Evolutionary conservation across 2,329 filamentous ascomycete genomes (phyloP), one percentile per base, ranked within the genome.

Genomic region (Neurospora sp.): DNA sequence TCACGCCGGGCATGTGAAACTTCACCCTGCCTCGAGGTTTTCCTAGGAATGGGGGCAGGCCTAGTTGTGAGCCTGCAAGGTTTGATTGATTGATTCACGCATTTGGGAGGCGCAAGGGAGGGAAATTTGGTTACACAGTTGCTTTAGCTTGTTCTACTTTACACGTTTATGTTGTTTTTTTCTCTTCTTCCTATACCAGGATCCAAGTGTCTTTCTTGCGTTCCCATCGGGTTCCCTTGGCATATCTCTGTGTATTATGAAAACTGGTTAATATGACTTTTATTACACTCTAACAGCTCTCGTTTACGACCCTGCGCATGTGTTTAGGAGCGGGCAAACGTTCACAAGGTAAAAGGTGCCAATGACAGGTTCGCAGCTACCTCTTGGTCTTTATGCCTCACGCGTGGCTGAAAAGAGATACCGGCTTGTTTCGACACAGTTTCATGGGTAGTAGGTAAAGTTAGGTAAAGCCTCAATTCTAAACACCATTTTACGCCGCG

Each of bases 21-120:
- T 46, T 66, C 39, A 19, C 33, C 38, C 19, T 38, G 17, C 6
- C 23, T 69, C 70, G 67, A 70, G 69, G 57, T 70, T 46, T 67
- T 71, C 23, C 10, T 39, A 6, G 17, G 19, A 23, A 33, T 15
- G 17, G 66, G 19, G n/a, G 19, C 37, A 33, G 37, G 28, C 5
- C 2, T 33, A 39, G 17, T 33, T n/a, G 8, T 37, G 8, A 52
- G 46, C 12, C 52, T 39, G 12, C 23, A 39, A 66, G 43, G 33
- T 62, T 40, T 15, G 23, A 40, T 68, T 23, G 39, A 39, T 52
- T 39, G 36, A 36, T 4, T 19, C 8, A 46, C 10, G 23, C 23
- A 66, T 36, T 28, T 43, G 39, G 66, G 67, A 66, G 69, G 66
- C 66, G 69, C 67, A 39, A 67, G 46, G 69, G 65, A 66, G 43